Evolutionary conservation across 2,329 filamentous ascomycete species (phyloP).

Genomic region (Elsinoe arachidis): DNA sequence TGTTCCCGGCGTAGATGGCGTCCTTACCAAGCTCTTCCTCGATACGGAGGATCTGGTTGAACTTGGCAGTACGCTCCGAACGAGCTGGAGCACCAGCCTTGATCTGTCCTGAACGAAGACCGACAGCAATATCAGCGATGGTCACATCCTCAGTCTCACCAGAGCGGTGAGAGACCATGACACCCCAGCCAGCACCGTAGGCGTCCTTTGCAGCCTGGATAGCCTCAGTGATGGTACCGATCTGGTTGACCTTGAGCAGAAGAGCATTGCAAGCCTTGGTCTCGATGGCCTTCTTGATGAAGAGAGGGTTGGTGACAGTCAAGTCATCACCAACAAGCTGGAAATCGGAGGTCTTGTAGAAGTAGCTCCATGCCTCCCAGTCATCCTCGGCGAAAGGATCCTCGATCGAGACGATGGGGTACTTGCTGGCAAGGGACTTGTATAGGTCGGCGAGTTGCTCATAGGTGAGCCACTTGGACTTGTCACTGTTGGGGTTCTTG

Average conservation of each 20-base stretch:
- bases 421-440: constrained; percentile 79
- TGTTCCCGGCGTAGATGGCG: constrained; percentile 76
- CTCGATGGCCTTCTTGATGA: constrained; percentile 99
- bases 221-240: constrained; percentile 95
- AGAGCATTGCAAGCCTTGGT: constrained; percentile 98
- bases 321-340: constrained; percentile 98
- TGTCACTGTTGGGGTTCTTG: constrained; percentile 98
- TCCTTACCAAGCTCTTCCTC: constrained; percentile 96
- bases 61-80: constrained; percentile 97
- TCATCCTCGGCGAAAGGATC: constrained; percentile 99
- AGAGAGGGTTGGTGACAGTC: constrained; percentile 96
- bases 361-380: constrained; percentile 99
- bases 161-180: constrained; percentile 99
- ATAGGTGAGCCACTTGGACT: constrained; percentile 96
- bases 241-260: constrained; percentile 99
- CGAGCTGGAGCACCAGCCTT: constrained; percentile 95
- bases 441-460: constrained; percentile 92
- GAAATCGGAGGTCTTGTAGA: constrained; percentile 98
- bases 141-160: constrained; percentile 99
- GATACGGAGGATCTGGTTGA: constrained; percentile 99
- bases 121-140: constrained; percentile 95
- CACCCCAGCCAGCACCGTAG: constrained; percentile 89
- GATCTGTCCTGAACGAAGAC: constrained; percentile 94
- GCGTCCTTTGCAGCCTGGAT: constrained; percentile 99
- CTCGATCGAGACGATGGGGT: constrained; percentile 98